Conservation (phyloP, 2,329 filamentous ascomycete species). For the Xylariaceae sp. region DNA sequence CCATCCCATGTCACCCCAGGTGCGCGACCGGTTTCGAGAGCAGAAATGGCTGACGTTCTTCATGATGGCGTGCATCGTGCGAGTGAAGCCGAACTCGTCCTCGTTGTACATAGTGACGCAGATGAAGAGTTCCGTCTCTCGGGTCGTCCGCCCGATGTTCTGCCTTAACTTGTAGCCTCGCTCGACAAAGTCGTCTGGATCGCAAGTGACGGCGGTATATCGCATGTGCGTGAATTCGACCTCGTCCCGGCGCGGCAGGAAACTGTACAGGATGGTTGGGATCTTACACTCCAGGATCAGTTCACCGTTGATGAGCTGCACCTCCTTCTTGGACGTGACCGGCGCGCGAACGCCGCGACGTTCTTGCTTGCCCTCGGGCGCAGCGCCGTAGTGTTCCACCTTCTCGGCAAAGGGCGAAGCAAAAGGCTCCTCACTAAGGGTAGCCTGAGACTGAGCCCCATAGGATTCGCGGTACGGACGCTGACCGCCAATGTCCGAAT, state of each 20-base stretch:
- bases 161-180: conserved; percentile 89
- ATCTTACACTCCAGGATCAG: conserved; percentile 98
- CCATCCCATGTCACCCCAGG: conserved; percentile 97
- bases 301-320: conserved; percentile 94
- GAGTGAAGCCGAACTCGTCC: conserved; percentile 89
- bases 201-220: conserved; percentile 91
- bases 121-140: conserved; percentile 92
- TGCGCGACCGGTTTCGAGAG: conserved; percentile 84
- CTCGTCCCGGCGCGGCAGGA: conserved; percentile 85
- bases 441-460: conserved; percentile 44
- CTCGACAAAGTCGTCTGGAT: conserved; percentile 79
- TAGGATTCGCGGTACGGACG: conserved; percentile 54
- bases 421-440: conserved; percentile 41
- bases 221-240: conserved; percentile 96
- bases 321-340: conserved; percentile 88
- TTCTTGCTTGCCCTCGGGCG: conserved; percentile 78
- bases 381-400: conserved; percentile 76
- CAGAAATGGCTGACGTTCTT: conserved; percentile 99
- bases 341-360: conserved; percentile 79
- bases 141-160: conserved; percentile 81
- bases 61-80: conserved; percentile 94
- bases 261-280: conserved; percentile 95
- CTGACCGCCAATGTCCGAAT: conserved; percentile 45
- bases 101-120: conserved; percentile 99
- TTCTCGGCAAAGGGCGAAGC: conserved; percentile 42